These are phyloP conservation scores for Pelagophyceae sp. DNA, from an alignment of 352 stramenopile genomes.

Conservation along the genomic window DNA sequence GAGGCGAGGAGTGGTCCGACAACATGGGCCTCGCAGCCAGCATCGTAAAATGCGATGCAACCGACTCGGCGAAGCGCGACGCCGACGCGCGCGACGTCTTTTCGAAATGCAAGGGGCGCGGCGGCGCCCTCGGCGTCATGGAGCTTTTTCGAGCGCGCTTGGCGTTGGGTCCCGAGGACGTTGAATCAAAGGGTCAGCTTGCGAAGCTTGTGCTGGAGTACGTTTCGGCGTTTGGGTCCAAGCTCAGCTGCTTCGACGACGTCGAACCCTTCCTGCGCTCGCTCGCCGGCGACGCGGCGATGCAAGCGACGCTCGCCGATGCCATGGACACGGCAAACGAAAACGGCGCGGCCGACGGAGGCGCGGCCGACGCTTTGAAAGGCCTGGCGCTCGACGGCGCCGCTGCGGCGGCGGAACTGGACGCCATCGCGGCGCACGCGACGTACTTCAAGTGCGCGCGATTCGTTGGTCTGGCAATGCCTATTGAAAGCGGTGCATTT, in stretches of 20 bases:
- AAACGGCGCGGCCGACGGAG: too few relatives aligned
- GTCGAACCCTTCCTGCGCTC: not conserved
- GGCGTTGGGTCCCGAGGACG: not conserved
- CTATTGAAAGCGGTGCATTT: not conserved
- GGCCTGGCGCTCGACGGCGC: not conserved
- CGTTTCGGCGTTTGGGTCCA: not conserved
- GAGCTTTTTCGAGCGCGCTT: not conserved
- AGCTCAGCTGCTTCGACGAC: conserved; percentile 2
- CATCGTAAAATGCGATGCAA: too few relatives aligned
- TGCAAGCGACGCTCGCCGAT: too few relatives aligned
- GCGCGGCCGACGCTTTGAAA: not conserved
- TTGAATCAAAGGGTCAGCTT: not conserved
- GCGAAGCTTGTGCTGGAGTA: not conserved
- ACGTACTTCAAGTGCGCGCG: not conserved
- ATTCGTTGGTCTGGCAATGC: not conserved
- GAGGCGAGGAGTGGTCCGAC: not conserved
- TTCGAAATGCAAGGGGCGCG: not conserved
- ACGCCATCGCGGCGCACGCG: not conserved
- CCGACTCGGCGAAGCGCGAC: too few relatives aligned
- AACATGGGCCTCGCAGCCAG: not conserved
- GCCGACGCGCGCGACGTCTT: not conserved
- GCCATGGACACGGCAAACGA: too few relatives aligned
- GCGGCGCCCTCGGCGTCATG: not conserved
- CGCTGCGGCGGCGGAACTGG: not conserved
- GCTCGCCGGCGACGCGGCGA: not conserved